Conservation (phyloP, 495 filamentous ascomycete genomes). For the Neurospora sp. region DNA sequence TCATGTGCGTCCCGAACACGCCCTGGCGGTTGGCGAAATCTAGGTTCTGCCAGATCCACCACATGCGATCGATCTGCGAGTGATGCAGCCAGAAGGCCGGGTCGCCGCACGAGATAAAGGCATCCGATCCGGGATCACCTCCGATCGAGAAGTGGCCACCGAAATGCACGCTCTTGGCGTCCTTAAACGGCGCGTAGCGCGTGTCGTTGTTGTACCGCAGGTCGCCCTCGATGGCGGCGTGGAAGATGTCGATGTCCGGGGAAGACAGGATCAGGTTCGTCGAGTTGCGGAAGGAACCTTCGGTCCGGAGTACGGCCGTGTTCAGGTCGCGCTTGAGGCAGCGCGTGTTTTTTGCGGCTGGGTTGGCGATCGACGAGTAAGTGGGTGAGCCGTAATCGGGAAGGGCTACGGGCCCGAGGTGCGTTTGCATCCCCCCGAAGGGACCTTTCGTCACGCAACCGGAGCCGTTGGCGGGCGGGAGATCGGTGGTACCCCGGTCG, state of each 20-base stretch:
- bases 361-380: slow-evolving; percentile 6
- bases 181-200: slow-evolving; percentile 5
- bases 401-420: slow-evolving; percentile 42
- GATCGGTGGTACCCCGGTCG: slow-evolving; percentile 9
- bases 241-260: slow-evolving; percentile 40
- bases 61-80: slow-evolving; percentile 54
- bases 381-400: slow-evolving; percentile 19
- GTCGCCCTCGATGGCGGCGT: slow-evolving; percentile 35
- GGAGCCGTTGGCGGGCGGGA: slow-evolving; percentile 47
- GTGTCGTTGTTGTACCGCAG: slow-evolving; percentile 24
- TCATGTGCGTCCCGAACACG: slow-evolving; percentile 13
- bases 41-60: slow-evolving; percentile 61
- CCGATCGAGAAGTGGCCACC: slow-evolving; percentile 46
- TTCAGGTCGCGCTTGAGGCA: slow-evolving; percentile 59
- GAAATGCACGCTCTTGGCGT: slow-evolving; percentile 45
- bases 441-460: slow-evolving; percentile 55
- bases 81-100: slow-evolving; percentile 64
- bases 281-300: slow-evolving; percentile 36
- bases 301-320: slow-evolving; percentile 27
- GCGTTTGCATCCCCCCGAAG: slow-evolving; percentile 39
- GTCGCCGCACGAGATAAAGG: slow-evolving; percentile 51
- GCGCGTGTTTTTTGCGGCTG: slow-evolving; percentile 43
- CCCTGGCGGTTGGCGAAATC: slow-evolving; percentile 33
- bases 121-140: slow-evolving; percentile 34
- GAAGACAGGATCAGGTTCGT: slow-evolving; percentile 35